Evolutionary conservation across 371 early-diverging fungal genomes (phyloP).

Genomic region (Batrachochytrium dendrobatidis): DNA sequence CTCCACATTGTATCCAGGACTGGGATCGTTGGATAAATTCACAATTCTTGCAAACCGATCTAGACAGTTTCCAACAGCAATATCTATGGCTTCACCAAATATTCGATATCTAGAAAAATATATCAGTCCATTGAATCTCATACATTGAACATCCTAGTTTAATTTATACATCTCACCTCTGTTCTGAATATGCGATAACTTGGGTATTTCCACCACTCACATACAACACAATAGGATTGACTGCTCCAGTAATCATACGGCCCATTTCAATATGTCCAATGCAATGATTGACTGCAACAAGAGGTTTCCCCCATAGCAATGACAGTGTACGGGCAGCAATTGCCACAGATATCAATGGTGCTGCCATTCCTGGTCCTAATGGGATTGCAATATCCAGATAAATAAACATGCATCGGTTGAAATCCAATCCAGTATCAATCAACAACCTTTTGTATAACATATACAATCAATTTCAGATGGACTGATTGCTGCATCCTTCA

Average conservation of each 20-base stretch:
- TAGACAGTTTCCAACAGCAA: slow-evolving; percentile 98
- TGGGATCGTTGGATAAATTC: slow-evolving; percentile 93
- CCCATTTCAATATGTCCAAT: slow-evolving; percentile 99
- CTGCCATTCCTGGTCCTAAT: slow-evolving; percentile 97
- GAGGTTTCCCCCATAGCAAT: slow-evolving; percentile 85
- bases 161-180: slow-evolving; percentile 39
- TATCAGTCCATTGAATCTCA: background rate
- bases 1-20: slow-evolving; percentile 98
- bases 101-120: slow-evolving; percentile 82
- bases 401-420: background rate
- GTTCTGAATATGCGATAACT: slow-evolving; percentile 95
- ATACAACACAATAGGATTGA: slow-evolving; percentile 97
- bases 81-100: slow-evolving; percentile 99
- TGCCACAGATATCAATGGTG: slow-evolving; percentile 89
- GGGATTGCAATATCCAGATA: background rate
- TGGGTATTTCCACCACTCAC: slow-evolving; percentile 99
- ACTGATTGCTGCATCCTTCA: slow-evolving; percentile 68
- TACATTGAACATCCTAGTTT: background rate
- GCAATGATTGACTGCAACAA: slow-evolving; percentile 99
- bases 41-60: slow-evolving; percentile 97
- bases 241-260: slow-evolving; percentile 91
- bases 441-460: slow-evolving; percentile 95
- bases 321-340: slow-evolving; percentile 93
- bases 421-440: background rate
- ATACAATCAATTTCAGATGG: slow-evolving; percentile 83